Conservation (phyloP, 805 yeast species). For the Kodamaea laetipori region DNA sequence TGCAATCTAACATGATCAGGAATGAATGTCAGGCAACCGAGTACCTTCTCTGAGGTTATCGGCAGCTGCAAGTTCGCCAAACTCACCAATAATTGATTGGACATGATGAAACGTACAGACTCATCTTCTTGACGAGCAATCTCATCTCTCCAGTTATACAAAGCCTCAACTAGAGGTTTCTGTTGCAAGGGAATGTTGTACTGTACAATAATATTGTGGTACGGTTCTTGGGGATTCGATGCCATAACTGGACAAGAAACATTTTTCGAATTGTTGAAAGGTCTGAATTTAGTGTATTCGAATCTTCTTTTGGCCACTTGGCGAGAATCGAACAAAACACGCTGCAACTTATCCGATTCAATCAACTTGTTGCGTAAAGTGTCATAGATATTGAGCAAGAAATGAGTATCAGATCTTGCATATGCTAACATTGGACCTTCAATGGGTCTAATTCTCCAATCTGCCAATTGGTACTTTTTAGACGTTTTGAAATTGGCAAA, state of each 20-base stretch:
- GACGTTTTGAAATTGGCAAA: conserved; percentile 85
- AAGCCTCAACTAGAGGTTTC: conserved; percentile 55
- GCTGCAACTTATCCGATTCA: conserved; percentile 47
- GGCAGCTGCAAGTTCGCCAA: conserved; percentile 59
- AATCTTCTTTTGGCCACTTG: conserved; percentile 78
- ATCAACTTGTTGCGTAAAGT: conserved; percentile 65
- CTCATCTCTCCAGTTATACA: conserved; percentile 82
- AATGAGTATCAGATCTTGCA: conserved; percentile 96
- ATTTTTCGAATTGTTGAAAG: conserved; percentile 24
- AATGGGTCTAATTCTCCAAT: conserved; percentile 92
- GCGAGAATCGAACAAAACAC: conserved; percentile 73
- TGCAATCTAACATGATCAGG: conserved; percentile 60
- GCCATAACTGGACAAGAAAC: conserved; percentile 53
- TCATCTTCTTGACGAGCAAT: conserved; percentile 80
- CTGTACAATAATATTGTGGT: conserved; percentile 60
- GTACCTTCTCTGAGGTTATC: conserved; percentile 55
- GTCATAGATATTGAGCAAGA: conserved; percentile 77
- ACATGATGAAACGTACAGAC: conserved; percentile 78
- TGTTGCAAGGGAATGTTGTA: conserved; percentile 61
- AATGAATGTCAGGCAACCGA: conserved; percentile 46
- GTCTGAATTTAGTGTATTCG: conserved; percentile 73
- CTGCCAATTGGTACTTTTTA: conserved; percentile 93
- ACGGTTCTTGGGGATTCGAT: conserved; percentile 60
- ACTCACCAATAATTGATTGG: conserved; percentile 71
- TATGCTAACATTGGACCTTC: conserved; percentile 74